Evolutionary conservation across 345 rosid species (phyloP).

Genomic region (Acer negundo): DNA sequence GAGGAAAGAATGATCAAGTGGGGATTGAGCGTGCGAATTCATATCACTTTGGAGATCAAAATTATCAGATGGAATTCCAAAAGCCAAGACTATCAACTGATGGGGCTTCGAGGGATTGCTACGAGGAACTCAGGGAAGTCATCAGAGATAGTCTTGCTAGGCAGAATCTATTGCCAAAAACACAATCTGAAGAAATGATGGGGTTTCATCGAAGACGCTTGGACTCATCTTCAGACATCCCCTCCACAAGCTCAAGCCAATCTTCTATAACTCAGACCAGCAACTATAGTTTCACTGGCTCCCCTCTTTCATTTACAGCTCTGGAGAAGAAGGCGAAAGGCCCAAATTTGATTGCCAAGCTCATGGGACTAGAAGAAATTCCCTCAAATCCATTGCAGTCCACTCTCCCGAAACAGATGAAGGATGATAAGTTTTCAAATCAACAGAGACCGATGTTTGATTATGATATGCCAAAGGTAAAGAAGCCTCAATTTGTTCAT

Average conservation of each 20-base stretch:
- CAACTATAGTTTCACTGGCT: constrained; percentile 38
- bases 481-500: constrained; percentile 35
- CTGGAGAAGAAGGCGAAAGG: constrained; percentile 37
- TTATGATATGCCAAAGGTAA: constrained; percentile 34
- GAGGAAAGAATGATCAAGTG: constrained; percentile 32
- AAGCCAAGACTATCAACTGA: constrained; percentile 42
- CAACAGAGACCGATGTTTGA: constrained; percentile 31
- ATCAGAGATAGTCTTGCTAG: constrained; percentile 58
- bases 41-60: constrained; percentile 34
- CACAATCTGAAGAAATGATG: constrained; percentile 24
- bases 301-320: constrained; percentile 36
- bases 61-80: constrained; percentile 23
- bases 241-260: constrained; percentile 71
- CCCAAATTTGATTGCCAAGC: constrained; percentile 77
- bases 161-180: constrained; percentile 54
- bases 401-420: constrained; percentile 28
- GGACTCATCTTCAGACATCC: constrained; percentile 50
- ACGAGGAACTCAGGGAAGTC: constrained; percentile 63
- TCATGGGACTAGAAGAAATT: constrained; percentile 85
- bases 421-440: constrained; percentile 24
- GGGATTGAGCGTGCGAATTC: constrained; percentile 40
- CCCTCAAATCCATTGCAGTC: constrained; percentile 40
- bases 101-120: constrained; percentile 51
- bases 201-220: constrained; percentile 28
- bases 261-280: constrained; percentile 39